Evolutionary conservation across 2,329 filamentous ascomycete genomes (phyloP), one percentile per base, ranked within the genome.

Genomic region (Diplodia intermedia): DNA sequence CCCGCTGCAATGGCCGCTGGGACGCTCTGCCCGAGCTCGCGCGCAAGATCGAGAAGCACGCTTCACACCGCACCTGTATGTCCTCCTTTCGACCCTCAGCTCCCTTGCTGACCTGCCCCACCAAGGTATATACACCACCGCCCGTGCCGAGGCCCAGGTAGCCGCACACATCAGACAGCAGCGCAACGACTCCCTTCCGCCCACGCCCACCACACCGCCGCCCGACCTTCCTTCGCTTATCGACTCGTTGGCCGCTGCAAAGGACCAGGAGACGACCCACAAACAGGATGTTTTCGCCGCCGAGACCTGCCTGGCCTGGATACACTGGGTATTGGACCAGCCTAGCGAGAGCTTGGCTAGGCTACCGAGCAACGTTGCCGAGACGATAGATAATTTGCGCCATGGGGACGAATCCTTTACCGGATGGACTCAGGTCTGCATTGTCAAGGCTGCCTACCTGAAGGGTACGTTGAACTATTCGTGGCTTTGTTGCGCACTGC

Each of bases 21-120:
- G 85, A 89, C 72, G 88, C 91, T 36, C 86, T 98, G 36, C 92
- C 92, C 31, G 94, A 98, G 82, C 86, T 97, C 71, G 90, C 95
- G 74, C 89, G 94, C 78, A 99, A 99, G 81, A 87, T 98, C 75
- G 91, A 91, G 76, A 98, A 99, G 80, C 94, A 99, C 86, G 92
- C 93, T 73, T 90, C 93, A 50, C 88, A 91, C 70, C 88, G 92
- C 79, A 87, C 88, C 80, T 97, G 94, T 97, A 90, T 74, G 88
- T 77, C 70, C 55, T 67, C 66, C 65, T 66, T 61, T 69, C 56
- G 53, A 63, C 67, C 52, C 33, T 15, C 66, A 20, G 47, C 55
- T 33, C 43, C 54, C 65, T 52, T 63, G 60, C 60, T 67, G 43
- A 67, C 18, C 14, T 20, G 23, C 36, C 38, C 55, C 29, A 26